phyloP scores from a whole-genome alignment of 768 basidiomycete genomes.

The Pulveroboletus sp. region DNA sequence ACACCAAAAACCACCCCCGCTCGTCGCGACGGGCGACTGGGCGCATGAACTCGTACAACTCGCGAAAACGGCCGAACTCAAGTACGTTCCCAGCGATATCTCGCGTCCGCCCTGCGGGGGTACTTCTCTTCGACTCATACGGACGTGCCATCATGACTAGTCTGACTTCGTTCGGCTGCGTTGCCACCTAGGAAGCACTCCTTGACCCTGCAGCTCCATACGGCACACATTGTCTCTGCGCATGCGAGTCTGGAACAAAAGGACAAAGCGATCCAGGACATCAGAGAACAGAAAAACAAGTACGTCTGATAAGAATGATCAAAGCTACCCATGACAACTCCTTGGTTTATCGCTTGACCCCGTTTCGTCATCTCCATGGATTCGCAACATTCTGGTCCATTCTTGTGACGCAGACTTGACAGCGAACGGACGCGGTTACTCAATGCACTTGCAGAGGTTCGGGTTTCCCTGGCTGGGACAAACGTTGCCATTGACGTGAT shows the following conservation, averaged over 20 bases:
- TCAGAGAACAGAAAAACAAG: slow-evolving; percentile 85
- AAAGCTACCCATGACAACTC: no score
- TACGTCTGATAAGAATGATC: slow-evolving; percentile 33
- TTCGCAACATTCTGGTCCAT: slow-evolving; percentile 14
- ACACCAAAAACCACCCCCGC: slow-evolving; percentile 39
- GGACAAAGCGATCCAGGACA: slow-evolving; percentile 73
- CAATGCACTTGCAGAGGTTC: slow-evolving; percentile 66
- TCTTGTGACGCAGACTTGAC: slow-evolving; percentile 51
- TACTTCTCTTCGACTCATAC: neutral
- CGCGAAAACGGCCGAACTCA: slow-evolving; percentile 84
- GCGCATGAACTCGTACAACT: slow-evolving; percentile 82
- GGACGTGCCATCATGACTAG: slow-evolving; percentile 1
- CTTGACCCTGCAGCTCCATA: slow-evolving; percentile 78
- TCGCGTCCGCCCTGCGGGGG: neutral
- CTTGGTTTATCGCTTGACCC: neutral
- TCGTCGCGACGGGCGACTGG: slow-evolving; percentile 84
- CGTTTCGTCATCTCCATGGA: neutral
- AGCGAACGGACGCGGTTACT: slow-evolving; percentile 72
- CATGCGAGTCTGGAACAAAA: slow-evolving; percentile 79
- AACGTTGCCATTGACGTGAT: slow-evolving; percentile 11
- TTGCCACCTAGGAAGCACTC: slow-evolving; percentile 66
- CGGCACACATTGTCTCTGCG: slow-evolving; percentile 82
- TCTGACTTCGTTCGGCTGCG: slow-evolving; percentile 8
- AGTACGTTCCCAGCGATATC: slow-evolving; percentile 48
- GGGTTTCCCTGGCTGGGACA: slow-evolving; percentile 17